Evolutionary conservation across 1,284 basidiomycete genomes (phyloP).

Genomic region (Inonotus hispidus): DNA sequence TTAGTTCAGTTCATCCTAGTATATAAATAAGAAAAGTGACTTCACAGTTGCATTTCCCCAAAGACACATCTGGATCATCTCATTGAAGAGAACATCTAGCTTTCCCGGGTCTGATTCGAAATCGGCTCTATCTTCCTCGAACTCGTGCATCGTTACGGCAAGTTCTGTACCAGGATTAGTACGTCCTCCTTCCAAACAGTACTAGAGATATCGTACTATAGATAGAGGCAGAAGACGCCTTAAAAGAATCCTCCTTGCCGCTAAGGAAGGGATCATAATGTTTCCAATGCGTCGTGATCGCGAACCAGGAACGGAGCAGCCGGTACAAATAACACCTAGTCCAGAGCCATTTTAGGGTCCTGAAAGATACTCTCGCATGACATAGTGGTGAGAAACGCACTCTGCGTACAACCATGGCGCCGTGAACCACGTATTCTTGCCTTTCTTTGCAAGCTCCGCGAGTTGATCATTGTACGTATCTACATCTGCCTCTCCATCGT

Average conservation of each 20-base stretch:
- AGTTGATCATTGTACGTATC: constrained; percentile 75
- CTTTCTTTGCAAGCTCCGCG: constrained; percentile 38
- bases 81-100: constrained; percentile 63
- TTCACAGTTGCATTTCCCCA: constrained; percentile 83
- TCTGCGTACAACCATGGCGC: constrained; percentile 94
- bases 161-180: constrained; percentile 41
- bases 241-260: constrained; percentile 83
- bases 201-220: constrained; percentile 45
- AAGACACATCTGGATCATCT: constrained; percentile 86
- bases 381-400: constrained; percentile 37
- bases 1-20: not conserved
- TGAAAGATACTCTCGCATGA: constrained; percentile 8
- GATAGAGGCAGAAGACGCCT: constrained; percentile 73
- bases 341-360: not conserved
- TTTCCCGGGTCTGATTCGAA: constrained; percentile 46
- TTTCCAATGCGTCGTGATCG: constrained; percentile 67
- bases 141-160: constrained; percentile 60
- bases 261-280: constrained; percentile 80
- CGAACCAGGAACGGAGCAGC: constrained; percentile 73
- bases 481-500: constrained; percentile 68
- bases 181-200: not conserved
- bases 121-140: constrained; percentile 45
- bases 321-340: constrained; percentile 78
- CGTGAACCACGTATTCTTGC: constrained; percentile 81
- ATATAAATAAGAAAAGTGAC: not conserved